Percentiles rank a stretch among this genome's conserved stretches.
Evolutionary conservation across 768 basidiomycete species (phyloP).

Genomic region (Naganishia friedmannii): DNA sequence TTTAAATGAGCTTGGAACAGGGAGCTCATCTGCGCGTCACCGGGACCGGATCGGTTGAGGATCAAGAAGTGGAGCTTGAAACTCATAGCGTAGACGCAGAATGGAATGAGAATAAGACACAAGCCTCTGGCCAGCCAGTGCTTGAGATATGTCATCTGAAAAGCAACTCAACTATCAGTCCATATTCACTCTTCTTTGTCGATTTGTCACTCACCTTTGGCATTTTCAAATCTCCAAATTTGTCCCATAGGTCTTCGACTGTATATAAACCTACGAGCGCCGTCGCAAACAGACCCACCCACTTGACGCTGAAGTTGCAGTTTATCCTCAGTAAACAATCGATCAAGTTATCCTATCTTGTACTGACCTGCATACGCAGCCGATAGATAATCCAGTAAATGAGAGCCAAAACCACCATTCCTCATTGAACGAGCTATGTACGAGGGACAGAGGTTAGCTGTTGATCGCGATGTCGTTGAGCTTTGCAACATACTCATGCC

Average conservation of each 20-base stretch:
- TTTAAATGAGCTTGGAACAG: slow-evolving; percentile 93
- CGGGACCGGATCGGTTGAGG: slow-evolving; percentile 88
- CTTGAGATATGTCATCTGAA: slow-evolving; percentile 74
- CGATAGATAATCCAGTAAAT: slow-evolving; percentile 91
- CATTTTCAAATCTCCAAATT: slow-evolving; percentile 94
- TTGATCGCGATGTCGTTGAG: neutral
- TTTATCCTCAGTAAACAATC: slow-evolving; percentile 2
- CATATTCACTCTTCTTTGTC: slow-evolving; percentile 28
- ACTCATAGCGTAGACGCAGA: slow-evolving; percentile 84
- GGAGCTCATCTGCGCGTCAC: slow-evolving; percentile 97
- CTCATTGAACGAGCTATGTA: slow-evolving; percentile 74
- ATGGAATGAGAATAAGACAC: slow-evolving; percentile 83
- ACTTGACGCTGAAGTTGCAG: slow-evolving; percentile 70
- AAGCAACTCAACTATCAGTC: neutral
- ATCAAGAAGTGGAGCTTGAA: slow-evolving; percentile 98
- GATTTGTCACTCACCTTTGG: slow-evolving; percentile 61
- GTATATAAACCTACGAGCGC: slow-evolving; percentile 93
- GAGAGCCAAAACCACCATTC: slow-evolving; percentile 98
- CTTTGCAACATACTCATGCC: slow-evolving; percentile 68
- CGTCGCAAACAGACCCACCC: slow-evolving; percentile 93
- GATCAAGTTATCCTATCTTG: neutral
- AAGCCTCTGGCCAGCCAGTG: slow-evolving; percentile 86
- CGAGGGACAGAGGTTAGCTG: slow-evolving; percentile 14
- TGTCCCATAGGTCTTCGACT: slow-evolving; percentile 96
- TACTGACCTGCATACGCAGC: slow-evolving; percentile 80